Percentiles rank a stretch among this genome's conserved stretches.
Conservation (phyloP, 164 flowering plant genomes). For the Magnolia kwangsiensis region DNA sequence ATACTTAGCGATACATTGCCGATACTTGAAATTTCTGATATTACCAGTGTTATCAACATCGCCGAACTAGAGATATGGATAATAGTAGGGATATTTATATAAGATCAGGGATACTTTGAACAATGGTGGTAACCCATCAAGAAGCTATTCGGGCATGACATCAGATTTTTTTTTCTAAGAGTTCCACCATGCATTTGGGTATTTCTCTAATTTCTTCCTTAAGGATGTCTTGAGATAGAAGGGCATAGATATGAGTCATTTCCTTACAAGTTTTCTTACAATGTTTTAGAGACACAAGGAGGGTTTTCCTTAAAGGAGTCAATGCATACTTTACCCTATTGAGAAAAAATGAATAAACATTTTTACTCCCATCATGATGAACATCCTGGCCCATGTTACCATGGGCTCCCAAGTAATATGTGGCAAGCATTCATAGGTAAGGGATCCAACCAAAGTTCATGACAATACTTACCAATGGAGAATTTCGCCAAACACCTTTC, state of each 20-base stretch:
- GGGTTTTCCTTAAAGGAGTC: neutral
- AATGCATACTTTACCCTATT: neutral
- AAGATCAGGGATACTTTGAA: too few species aligned
- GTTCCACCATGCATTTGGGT: neutral
- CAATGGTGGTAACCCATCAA: neutral
- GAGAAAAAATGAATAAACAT: too few species aligned
- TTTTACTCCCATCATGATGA: neutral
- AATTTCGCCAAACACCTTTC: neutral
- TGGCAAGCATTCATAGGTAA: slow-evolving; percentile 4
- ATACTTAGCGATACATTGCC: too few species aligned
- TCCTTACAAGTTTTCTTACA: neutral
- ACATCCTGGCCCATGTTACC: neutral
- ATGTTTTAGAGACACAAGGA: neutral
- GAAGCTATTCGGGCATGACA: neutral
- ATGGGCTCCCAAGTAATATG: neutral
- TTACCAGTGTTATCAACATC: neutral
- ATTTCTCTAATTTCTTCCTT: neutral
- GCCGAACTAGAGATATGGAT: too few species aligned
- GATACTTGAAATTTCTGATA: too few species aligned
- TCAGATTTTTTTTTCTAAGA: neutral
- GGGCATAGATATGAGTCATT: neutral
- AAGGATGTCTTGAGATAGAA: neutral
- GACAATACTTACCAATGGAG: neutral
- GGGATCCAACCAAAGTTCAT: neutral
- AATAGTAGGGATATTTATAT: too few species aligned